Conservation (phyloP, 2,329 filamentous ascomycete genomes). For the Seiridium cupressi region DNA sequence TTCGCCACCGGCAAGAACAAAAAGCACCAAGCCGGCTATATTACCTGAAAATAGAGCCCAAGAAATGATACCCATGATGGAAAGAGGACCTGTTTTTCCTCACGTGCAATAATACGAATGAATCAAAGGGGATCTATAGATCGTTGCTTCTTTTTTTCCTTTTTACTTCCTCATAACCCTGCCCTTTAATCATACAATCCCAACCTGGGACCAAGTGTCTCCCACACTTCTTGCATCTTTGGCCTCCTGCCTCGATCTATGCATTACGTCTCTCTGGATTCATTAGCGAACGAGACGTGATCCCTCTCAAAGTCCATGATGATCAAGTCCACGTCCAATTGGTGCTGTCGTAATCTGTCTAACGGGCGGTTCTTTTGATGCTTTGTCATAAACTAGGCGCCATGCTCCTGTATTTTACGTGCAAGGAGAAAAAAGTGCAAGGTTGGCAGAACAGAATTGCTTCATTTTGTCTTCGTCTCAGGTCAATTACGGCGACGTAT, state of each 20-base stretch:
- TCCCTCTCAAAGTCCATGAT: background rate
- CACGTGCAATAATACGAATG: background rate
- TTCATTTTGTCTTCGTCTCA: conserved; percentile 21
- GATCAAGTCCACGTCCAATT: background rate
- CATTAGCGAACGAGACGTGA: background rate
- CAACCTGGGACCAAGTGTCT: background rate
- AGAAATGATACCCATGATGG: background rate
- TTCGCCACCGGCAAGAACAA: background rate
- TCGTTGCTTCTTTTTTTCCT: conserved; percentile 1
- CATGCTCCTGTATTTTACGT: conserved; percentile 2
- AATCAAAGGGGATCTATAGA: background rate
- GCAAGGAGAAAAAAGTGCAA: background rate
- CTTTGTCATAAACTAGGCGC: background rate
- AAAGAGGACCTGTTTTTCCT: background rate
- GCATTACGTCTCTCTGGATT: background rate
- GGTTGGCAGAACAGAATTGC: conserved; percentile 12
- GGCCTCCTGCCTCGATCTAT: background rate
- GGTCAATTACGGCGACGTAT: conserved; percentile 61
- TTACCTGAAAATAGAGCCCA: background rate
- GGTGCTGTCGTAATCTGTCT: background rate
- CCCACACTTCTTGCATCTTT: background rate
- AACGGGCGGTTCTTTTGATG: conserved; percentile 2
- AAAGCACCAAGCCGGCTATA: background rate
- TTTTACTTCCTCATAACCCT: background rate
- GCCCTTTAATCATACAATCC: conserved; percentile 3